Base-by-base conservation (phyloP, 1,139 yeast species). In the Chernovozyma aurita region DNA sequence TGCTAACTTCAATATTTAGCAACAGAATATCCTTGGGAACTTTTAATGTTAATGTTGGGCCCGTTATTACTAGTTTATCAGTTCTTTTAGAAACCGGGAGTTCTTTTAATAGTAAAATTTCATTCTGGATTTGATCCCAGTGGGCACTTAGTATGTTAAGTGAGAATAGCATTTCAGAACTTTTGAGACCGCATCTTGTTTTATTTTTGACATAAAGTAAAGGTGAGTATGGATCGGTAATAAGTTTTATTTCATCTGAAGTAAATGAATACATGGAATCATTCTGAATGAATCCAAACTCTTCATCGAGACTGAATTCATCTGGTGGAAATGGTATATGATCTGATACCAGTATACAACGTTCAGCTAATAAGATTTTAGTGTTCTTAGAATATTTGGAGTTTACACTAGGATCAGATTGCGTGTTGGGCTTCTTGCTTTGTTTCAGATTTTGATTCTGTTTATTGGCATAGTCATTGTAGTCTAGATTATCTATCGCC, bases 141-240 rank as follows among this genome's bases (percentile, higher is more conserved):
- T 25, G 28, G n/a, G 30, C n/a, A n/a, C 30, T 25, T 16, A 24
- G 17, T 4, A 36, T 12, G 20, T 36, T 36, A 4, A 37, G 12
- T 4, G 40, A 31, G 12, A 37, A 18, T 12, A 37, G 34, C 9
- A 35, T 22, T n/a, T 34, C 34, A 3, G 40, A 18, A 15, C 24
- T 31, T 18, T 30, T 33, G 12, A 37, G 20, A 3, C 33, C 37
- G 2, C 11, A 14, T 14, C 24, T 31, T 4, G 40, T 16, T 28
- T 34, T 37, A 14, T 34, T 34, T 13, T 31, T 31, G 3, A 36
- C 20, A 12, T 22, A 11, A 13, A 36, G 9, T 12, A 32, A 21
- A 13, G 34, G 28, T 7, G 28, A 26, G 8, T 7, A 7, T 26
- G 28, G 17, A 14, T 26, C 28, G 11, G 12, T 26, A 16, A 11